Conservation (phyloP, 2,329 filamentous ascomycete genomes). For the Xylaria sp. region DNA sequence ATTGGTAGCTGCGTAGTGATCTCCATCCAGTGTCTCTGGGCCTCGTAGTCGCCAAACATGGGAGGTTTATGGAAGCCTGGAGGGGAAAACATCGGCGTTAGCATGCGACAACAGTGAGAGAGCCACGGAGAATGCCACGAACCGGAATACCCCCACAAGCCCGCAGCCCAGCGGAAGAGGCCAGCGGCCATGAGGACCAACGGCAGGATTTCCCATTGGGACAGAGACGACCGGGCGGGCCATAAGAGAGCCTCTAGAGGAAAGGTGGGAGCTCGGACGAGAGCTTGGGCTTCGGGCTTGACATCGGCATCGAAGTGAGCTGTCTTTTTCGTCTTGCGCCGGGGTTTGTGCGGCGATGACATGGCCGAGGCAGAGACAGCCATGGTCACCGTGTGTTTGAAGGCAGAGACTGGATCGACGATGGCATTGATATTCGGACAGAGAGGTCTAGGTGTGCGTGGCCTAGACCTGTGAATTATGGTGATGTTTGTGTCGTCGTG, state of each 20-base stretch:
- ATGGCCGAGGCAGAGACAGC: constrained; percentile 55
- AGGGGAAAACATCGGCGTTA: constrained; percentile 13
- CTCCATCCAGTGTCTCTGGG: constrained; percentile 99
- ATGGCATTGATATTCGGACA: constrained; percentile 11
- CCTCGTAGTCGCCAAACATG: constrained; percentile 97
- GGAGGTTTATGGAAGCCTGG: constrained; percentile 82
- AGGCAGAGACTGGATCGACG: constrained; percentile 35
- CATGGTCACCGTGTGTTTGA: constrained; percentile 56
- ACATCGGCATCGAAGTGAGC: constrained; percentile 53
- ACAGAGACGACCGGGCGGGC: constrained; percentile 84
- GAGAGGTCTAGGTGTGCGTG: neutral
- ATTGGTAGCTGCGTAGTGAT: constrained; percentile 88
- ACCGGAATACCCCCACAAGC: constrained; percentile 97
- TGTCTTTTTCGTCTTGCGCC: constrained; percentile 67
- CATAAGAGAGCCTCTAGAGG: constrained; percentile 94
- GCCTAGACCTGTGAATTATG: neutral
- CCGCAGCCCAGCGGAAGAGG: constrained; percentile 91
- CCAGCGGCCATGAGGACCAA: constrained; percentile 90
- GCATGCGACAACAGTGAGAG: constrained; percentile 22
- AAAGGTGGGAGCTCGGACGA: constrained; percentile 76
- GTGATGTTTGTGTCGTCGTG: constrained; percentile 2
- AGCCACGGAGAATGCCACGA: constrained; percentile 35
- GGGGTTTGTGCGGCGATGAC: constrained; percentile 68
- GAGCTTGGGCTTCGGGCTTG: constrained; percentile 58
- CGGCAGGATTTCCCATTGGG: constrained; percentile 92